A percentile compares a stretch with the other conserved stretches of the same genome.
phyloP scores from a whole-genome alignment of 2,329 filamentous ascomycete species.

The Aspergillus sp. region DNA sequence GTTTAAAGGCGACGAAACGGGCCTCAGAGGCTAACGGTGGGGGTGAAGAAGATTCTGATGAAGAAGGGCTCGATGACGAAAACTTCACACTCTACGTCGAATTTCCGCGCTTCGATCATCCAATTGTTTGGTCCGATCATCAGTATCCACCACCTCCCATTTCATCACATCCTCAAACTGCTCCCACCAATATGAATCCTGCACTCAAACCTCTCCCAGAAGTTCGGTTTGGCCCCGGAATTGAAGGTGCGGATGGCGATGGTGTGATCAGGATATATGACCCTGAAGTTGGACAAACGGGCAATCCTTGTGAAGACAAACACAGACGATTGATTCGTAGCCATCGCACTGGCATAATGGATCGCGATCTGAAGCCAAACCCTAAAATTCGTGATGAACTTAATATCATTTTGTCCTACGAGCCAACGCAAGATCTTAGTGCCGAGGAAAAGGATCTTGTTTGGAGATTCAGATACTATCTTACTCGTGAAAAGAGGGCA shows the following conservation, averaged over 20 bases:
- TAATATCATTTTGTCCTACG: conserved; percentile 85
- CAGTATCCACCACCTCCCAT: conserved; percentile 84
- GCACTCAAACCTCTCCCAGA: conserved; percentile 77
- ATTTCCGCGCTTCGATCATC: conserved; percentile 90
- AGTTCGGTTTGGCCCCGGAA: conserved; percentile 85
- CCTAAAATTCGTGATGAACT: conserved; percentile 92
- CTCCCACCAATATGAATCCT: conserved; percentile 62
- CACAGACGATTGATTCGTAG: conserved; percentile 88
- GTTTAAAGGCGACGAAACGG: conserved; percentile 30
- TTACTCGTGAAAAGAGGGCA: conserved; percentile 86
- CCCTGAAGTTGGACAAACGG: conserved; percentile 79
- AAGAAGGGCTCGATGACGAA: conserved; percentile 48
- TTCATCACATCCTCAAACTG: conserved; percentile 65
- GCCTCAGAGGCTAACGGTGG: conserved; percentile 26
- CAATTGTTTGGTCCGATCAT: conserved; percentile 89
- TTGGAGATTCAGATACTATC: conserved; percentile 95
- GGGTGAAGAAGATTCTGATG: conserved; percentile 35
- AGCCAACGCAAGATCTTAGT: conserved; percentile 81
- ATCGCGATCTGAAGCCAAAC: conserved; percentile 93
- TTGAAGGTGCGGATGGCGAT: conserved; percentile 60
- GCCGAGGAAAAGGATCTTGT: conserved; percentile 92
- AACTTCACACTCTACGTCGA: conserved; percentile 85
- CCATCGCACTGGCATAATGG: conserved; percentile 86
- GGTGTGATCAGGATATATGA: conserved; percentile 81
- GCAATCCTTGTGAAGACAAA: conserved; percentile 94